Evolutionary conservation across 306 rosid species (phyloP).

Genomic region (Spatholobus suberectus): DNA sequence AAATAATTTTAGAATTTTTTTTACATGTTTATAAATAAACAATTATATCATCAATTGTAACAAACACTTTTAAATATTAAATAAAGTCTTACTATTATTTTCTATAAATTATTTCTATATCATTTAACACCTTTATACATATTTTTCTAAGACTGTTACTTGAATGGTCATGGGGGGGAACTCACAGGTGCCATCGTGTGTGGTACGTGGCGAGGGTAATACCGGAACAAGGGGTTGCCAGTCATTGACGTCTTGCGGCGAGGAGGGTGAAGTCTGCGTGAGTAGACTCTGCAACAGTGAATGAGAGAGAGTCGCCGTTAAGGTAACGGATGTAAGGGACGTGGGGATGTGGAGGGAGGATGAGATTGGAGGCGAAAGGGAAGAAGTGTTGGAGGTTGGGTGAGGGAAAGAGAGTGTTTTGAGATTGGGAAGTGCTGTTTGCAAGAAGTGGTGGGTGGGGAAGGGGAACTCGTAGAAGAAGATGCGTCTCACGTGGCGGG

Average conservation of each 20-base stretch:
- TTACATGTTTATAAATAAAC: too few relatives aligned
- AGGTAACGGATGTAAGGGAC: neutral
- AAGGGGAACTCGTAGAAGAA: neutral
- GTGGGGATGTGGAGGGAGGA: neutral
- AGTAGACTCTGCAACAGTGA: neutral
- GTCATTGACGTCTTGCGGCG: neutral
- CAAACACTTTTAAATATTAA: too few relatives aligned
- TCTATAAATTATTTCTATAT: too few relatives aligned
- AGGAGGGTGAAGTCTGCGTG: neutral
- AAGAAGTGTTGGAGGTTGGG: slow-evolving; percentile 40
- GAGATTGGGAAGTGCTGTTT: slow-evolving; percentile 5
- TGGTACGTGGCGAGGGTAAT: neutral
- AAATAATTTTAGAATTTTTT: too few relatives aligned
- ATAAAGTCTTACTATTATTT: too few relatives aligned
- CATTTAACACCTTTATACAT: too few relatives aligned
- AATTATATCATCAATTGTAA: too few relatives aligned
- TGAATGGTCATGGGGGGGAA: slow-evolving; percentile 24
- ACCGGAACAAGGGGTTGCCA: neutral
- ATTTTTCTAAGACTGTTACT: too few relatives aligned
- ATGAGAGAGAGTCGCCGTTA: neutral
- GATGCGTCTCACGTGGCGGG: neutral
- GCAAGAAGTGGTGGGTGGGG: neutral
- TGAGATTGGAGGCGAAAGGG: neutral
- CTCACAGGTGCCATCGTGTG: neutral
- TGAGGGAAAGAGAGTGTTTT: slow-evolving; percentile 41